Base-by-base conservation (phyloP, 768 basidiomycete genomes). In the Tubosaeta sp. region DNA sequence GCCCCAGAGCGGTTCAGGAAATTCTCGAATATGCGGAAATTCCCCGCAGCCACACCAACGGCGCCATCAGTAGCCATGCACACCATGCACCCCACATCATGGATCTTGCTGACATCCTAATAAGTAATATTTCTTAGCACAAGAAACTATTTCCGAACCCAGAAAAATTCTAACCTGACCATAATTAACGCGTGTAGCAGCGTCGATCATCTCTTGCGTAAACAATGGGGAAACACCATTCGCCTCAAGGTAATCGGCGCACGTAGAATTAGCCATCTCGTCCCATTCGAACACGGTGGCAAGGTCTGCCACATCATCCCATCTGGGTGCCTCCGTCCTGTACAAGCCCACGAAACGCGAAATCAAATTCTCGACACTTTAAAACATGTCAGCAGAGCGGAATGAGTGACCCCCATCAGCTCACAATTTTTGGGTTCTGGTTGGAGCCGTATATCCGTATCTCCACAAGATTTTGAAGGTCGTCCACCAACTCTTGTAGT, bases 171-270 rank as follows among this genome's bases (percentile, higher is more conserved):
- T 18, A 50, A 85, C 84, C 73, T 87, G 86, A 44, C 85, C 86
- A 60, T 93, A 93, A 65, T 92, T 94, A 35, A 90, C 88, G 34
- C 91, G 77, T 8, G 89, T 88, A 2, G 85, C 81, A 4, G 82
- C 87, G 47, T 91, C 90, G 29, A 93, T 75, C 41, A 94, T 69
- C 69, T 97, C 94, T 24, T 70, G 70, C 5, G 80, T 72, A 70
- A 84, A 95, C 42, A 71, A 71, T 35, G 73, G 62, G 27, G 78
- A 70, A 32, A 94, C 74, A 19, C 80, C 82, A 16, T 80, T 72
- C 11, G 68, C 59, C 11, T 71, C 64, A 36, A 88, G 75, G 65
- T 81, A 88, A 10, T 83, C 80, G 11, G 71, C 67, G 0, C 80
- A 80, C 9, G 79, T 81, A 44, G 76, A 75, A 9, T 75, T 74